Evolutionary conservation across 2,329 filamentous ascomycete genomes (phyloP).

Genomic region (Biscogniauxia mediterranea): DNA sequence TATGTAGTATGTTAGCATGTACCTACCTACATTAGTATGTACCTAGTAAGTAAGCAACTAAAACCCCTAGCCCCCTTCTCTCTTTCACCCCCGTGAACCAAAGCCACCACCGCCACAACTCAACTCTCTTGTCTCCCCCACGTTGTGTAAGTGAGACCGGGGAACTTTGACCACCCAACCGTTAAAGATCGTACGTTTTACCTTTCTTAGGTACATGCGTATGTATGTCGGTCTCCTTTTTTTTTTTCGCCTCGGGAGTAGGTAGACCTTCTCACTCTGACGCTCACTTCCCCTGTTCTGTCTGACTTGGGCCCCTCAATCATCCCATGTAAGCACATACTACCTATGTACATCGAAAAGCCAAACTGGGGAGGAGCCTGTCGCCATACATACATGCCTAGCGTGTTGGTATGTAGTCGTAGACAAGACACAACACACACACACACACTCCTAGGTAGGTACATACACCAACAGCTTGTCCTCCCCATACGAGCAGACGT

Average conservation of each 20-base stretch:
- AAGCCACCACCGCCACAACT: neutral
- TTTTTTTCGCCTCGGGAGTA: neutral
- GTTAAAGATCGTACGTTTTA: neutral
- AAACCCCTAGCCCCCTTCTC: no score
- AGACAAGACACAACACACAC: no score
- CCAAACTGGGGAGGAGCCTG: no score
- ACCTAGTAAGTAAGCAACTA: no score
- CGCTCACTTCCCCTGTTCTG: neutral
- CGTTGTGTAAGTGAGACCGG: neutral
- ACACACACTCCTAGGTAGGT: no score
- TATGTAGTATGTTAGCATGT: no score
- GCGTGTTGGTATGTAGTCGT: neutral
- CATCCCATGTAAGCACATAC: no score
- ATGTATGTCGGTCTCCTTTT: neutral
- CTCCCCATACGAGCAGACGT: neutral
- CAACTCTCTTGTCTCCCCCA: neutral
- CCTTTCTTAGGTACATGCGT: neutral
- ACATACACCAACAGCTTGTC: neutral
- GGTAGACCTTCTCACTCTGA: no score
- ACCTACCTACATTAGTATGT: no score
- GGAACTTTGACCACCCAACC: neutral
- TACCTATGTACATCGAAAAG: no score
- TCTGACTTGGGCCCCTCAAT: neutral
- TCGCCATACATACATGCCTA: neutral
- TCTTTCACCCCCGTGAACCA: neutral